Conservation (phyloP, 495 filamentous ascomycete species). For the Aspergillus kassunensis region DNA sequence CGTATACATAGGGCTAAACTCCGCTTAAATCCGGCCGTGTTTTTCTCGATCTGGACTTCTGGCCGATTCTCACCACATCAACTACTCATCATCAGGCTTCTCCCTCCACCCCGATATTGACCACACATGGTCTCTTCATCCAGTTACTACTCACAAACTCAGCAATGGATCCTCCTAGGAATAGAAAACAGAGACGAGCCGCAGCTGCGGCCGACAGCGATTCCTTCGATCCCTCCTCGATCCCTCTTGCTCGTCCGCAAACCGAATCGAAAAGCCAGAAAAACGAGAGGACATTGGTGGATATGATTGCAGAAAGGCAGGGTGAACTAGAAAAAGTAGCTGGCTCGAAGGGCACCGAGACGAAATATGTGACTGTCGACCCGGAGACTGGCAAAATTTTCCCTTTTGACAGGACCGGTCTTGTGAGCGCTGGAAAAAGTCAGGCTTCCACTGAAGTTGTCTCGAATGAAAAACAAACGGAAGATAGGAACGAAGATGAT, state of each 20-base stretch:
- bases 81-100: too few relatives aligned
- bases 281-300: slow-evolving; percentile 43
- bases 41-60: not conserved
- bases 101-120: too few relatives aligned
- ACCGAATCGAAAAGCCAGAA: slow-evolving; percentile 23
- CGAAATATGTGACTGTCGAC: slow-evolving; percentile 39
- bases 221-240: slow-evolving; percentile 21
- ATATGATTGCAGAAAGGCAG: slow-evolving; percentile 49
- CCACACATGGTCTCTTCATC: too few relatives aligned
- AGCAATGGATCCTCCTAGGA: slow-evolving; percentile 35
- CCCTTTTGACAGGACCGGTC: slow-evolving; percentile 20
- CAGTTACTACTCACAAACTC: too few relatives aligned
- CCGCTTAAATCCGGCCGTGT: slow-evolving; percentile 21
- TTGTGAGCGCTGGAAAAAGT: slow-evolving; percentile 18
- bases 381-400: slow-evolving; percentile 30
- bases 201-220: slow-evolving; percentile 10
- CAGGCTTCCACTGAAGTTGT: slow-evolving; percentile 7
- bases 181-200: slow-evolving; percentile 47
- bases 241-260: slow-evolving; percentile 35
- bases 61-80: not conserved
- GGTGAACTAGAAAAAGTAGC: slow-evolving; percentile 25
- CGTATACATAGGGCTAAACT: slow-evolving; percentile 14
- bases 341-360: slow-evolving; percentile 14
- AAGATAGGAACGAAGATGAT: slow-evolving; percentile 18
- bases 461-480: slow-evolving; percentile 2